Percentiles rank a stretch among this genome's conserved stretches.
These are phyloP conservation scores for Aphanomyces euteiches DNA, from an alignment of 352 stramenopile genomes.

Conservation along the genomic window DNA sequence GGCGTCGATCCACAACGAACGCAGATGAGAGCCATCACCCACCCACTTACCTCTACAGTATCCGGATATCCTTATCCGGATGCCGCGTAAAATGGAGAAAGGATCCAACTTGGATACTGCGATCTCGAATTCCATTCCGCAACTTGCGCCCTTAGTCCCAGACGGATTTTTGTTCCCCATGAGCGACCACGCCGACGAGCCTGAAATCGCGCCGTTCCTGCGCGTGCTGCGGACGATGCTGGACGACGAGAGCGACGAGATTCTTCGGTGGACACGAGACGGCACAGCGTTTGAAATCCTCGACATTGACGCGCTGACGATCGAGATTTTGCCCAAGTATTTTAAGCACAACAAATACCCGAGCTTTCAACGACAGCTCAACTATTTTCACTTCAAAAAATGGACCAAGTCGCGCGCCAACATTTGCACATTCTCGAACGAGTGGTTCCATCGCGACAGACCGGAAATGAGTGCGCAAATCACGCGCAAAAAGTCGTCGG, in stretches of 20 bases:
- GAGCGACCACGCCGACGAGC: no score
- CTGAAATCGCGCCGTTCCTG: slow-evolving; percentile 57
- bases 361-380: slow-evolving; percentile 90
- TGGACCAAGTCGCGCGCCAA: slow-evolving; percentile 75
- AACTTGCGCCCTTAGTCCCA: no score
- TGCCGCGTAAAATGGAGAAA: no score
- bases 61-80: no score
- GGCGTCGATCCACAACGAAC: no score
- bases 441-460: slow-evolving; percentile 55
- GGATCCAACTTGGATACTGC: no score
- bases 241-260: slow-evolving; percentile 45
- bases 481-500: slow-evolving; percentile 46
- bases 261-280: slow-evolving; percentile 54
- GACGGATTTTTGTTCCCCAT: no score
- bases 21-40: no score
- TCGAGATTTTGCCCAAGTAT: slow-evolving; percentile 87
- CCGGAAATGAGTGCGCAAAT: slow-evolving; percentile 56
- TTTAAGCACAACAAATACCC: slow-evolving; percentile 94
- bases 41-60: no score
- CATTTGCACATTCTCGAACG: slow-evolving; percentile 72
- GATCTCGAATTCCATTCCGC: no score
- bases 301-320: slow-evolving; percentile 59
- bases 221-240: slow-evolving; percentile 49
- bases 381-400: slow-evolving; percentile 92
- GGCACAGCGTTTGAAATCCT: slow-evolving; percentile 56